Percentiles rank a stretch among this genome's conserved stretches.
Evolutionary conservation across 2,329 filamentous ascomycete species (phyloP).

Genomic region (Fusarium devonianum): DNA sequence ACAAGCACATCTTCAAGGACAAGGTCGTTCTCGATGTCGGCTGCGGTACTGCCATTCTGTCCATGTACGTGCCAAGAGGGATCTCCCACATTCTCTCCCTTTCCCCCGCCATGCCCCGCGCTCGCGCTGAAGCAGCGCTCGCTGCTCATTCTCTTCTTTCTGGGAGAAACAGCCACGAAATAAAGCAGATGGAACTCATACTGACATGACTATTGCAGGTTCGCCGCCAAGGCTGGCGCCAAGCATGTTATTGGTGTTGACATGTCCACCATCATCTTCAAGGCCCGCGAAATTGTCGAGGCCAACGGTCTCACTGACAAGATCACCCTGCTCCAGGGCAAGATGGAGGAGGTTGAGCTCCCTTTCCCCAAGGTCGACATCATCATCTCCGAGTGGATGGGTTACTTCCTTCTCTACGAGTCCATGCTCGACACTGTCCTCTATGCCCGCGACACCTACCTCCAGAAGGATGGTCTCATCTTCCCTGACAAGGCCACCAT

Average conservation of each 20-base stretch:
- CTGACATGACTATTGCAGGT: slow-evolving; percentile 64
- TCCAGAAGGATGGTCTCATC: slow-evolving; percentile 86
- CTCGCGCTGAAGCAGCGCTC: slow-evolving; percentile 12
- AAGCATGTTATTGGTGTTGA: slow-evolving; percentile 99
- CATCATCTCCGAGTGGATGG: slow-evolving; percentile 99
- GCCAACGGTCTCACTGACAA: slow-evolving; percentile 92
- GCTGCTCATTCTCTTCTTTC: not conserved
- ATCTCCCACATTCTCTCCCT: slow-evolving; percentile 12
- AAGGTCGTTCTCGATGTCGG: slow-evolving; percentile 92
- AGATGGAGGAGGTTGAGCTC: slow-evolving; percentile 98
- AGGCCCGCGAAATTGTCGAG: slow-evolving; percentile 93
- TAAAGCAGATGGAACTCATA: slow-evolving; percentile 7
- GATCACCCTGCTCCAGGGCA: slow-evolving; percentile 97
- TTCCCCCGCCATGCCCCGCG: slow-evolving; percentile 27
- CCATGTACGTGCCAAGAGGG: slow-evolving; percentile 75
- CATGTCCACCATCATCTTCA: slow-evolving; percentile 99
- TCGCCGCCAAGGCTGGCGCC: slow-evolving; percentile 92
- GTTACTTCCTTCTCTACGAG: slow-evolving; percentile 98
- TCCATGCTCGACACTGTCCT: slow-evolving; percentile 98
- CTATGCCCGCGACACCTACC: slow-evolving; percentile 93
- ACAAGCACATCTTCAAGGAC: slow-evolving; percentile 89
- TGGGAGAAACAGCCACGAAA: not conserved
- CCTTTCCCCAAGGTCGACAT: slow-evolving; percentile 97
- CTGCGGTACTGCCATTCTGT: slow-evolving; percentile 96
- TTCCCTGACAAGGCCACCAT: slow-evolving; percentile 99